Base-by-base conservation (phyloP, 2,329 filamentous ascomycete species). In the Trichoderma sp. region DNA sequence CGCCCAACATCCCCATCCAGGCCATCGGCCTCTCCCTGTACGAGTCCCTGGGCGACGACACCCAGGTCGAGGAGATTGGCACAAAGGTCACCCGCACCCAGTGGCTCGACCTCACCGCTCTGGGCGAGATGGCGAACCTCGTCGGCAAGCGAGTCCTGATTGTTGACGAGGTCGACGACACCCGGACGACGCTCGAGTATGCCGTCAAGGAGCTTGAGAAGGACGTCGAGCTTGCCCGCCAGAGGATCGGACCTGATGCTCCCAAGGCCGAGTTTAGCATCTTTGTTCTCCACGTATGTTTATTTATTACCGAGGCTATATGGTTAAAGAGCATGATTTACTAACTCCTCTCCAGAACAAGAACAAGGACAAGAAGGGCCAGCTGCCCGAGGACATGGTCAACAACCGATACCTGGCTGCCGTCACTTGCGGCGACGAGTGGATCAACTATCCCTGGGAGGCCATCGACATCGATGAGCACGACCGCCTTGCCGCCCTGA, bases 391-490 rank as follows among this genome's bases (percentile, higher is more conserved):
- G 24, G 90, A 94, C 47, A 94, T 98, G 88, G 86, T 95, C 75
- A 83, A 90, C 70, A 88, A 88, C 71, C 87, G 92, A 77, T 99
- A 99, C 84, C 83, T 92, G 76, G 96, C 96, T 26, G 94, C 96
- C 26, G 86, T 92, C 79, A 98, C 95, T 6, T 93, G 97, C 36
- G 89, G 88, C n/a, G 95, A 99, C 83, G 91, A 94, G 75, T 99
- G 96, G 96, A 98, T 98, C 81, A 97, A 94, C 87, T 99, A 99
- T 84, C 96, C 96, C 18, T 99, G 96, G 96, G 96, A 98, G 85
- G 96, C 96, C 57, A 92, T 84, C 39, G 93, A 98, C 80, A 98
- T 98, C 79, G 94, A 97, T 32, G 93, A 95, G 87, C 95, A 98
- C 81, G 95, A 98, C 83, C 83, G 84, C 73, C 81, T 91, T 72